These are phyloP conservation scores for Wakefieldia striispora DNA, from an alignment of 768 basidiomycete species.

Conservation along the genomic window DNA sequence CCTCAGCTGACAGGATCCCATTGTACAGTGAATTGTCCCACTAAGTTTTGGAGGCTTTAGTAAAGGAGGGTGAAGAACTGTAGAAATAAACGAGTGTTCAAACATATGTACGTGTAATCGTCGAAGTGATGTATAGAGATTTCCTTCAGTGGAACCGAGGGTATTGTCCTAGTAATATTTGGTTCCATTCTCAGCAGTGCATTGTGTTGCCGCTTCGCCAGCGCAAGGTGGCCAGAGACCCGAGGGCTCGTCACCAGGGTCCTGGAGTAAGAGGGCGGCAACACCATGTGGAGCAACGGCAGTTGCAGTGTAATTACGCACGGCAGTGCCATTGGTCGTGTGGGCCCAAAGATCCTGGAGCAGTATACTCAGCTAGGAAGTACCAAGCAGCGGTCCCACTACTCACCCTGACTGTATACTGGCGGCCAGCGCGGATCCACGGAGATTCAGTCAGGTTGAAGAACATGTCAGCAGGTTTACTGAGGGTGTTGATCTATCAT, in stretches of 20 bases:
- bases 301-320: slow-evolving; percentile 48
- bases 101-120: too few relatives aligned
- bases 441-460: slow-evolving; percentile 69
- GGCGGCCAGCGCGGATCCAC: slow-evolving; percentile 63
- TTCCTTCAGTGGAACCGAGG: too few relatives aligned
- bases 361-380: background rate
- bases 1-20: too few relatives aligned
- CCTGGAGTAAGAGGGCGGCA: slow-evolving; percentile 58
- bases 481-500: slow-evolving; percentile 53
- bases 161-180: slow-evolving; percentile 13
- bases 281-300: slow-evolving; percentile 65
- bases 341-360: slow-evolving; percentile 69
- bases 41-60: too few relatives aligned
- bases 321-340: slow-evolving; percentile 63
- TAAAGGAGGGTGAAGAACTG: too few relatives aligned
- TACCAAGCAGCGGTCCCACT: background rate
- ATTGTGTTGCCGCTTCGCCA: slow-evolving; percentile 43
- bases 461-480: slow-evolving; percentile 50
- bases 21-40: too few relatives aligned
- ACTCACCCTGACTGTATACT: slow-evolving; percentile 60
- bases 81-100: too few relatives aligned
- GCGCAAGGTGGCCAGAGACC: slow-evolving; percentile 57
- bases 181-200: slow-evolving; percentile 61
- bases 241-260: slow-evolving; percentile 66
- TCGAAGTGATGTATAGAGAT: too few relatives aligned